Percentiles rank a stretch among this genome's conserved stretches.
Conservation (phyloP, 371 early-diverging fungal genomes). For the Lichtheimia ramosa region DNA sequence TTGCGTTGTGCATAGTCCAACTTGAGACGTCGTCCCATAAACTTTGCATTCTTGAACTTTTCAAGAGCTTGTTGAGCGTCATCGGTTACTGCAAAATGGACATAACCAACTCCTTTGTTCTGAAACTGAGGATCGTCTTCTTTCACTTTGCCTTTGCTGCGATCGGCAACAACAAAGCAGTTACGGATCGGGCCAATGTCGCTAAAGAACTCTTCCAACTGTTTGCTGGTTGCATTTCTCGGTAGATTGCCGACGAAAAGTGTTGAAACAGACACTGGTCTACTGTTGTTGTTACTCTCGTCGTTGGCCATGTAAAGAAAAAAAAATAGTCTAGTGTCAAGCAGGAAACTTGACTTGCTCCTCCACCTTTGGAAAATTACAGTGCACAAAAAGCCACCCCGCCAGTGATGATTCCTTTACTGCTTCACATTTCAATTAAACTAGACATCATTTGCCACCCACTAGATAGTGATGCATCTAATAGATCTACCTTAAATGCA, state of each 20-base stretch:
- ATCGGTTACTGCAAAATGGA: constrained; percentile 84
- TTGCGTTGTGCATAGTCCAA: constrained; percentile 72
- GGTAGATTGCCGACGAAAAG: constrained; percentile 90
- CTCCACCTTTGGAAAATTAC: background rate
- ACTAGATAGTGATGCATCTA: too few species aligned
- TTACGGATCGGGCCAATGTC: constrained; percentile 88
- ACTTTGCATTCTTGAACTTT: constrained; percentile 69
- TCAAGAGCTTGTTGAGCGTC: constrained; percentile 83
- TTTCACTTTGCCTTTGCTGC: constrained; percentile 29
- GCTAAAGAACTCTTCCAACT: constrained; percentile 87
- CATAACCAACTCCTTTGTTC: constrained; percentile 91
- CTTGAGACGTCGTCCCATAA: constrained; percentile 65
- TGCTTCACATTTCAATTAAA: too few species aligned
- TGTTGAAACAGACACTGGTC: constrained; percentile 54
- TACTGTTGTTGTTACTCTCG: background rate
- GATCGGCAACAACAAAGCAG: constrained; percentile 83
- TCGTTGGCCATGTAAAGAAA: background rate
- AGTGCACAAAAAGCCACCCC: too few species aligned
- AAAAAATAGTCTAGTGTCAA: background rate
- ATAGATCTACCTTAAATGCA: too few species aligned
- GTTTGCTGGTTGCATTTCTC: constrained; percentile 70
- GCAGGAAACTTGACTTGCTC: background rate
- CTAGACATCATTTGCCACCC: too few species aligned
- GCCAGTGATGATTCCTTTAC: too few species aligned
- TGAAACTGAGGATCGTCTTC: constrained; percentile 27